Conservation (phyloP, 169 alveolate genomes). For the Eimeria necatrix region DNA sequence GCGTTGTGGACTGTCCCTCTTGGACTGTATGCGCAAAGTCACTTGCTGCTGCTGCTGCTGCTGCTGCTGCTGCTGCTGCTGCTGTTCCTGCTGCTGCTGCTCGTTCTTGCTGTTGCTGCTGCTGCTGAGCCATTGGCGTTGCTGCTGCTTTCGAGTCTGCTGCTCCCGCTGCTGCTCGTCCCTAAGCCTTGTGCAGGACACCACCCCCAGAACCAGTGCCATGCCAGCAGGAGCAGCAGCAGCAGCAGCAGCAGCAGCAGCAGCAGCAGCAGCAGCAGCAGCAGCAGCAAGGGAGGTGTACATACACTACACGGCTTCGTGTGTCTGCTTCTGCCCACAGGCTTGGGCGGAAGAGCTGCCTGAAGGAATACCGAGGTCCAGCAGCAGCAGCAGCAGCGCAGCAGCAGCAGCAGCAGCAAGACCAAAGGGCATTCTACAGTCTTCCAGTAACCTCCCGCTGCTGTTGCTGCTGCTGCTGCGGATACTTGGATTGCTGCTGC, state of each 20-base stretch:
- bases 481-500: too few relatives aligned
- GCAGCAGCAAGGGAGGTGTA: background rate
- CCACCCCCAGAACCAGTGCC: background rate
- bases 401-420: too few relatives aligned
- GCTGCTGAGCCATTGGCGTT: background rate
- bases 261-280: conserved; percentile 24
- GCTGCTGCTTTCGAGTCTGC: conserved; percentile 22
- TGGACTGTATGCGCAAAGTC: conserved; percentile 24
- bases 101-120: conserved; percentile 24
- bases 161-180: background rate
- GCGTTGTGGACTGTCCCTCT: background rate
- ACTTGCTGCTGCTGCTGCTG: background rate
- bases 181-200: background rate
- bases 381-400: too few relatives aligned
- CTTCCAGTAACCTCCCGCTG: too few relatives aligned
- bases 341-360: background rate
- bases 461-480: too few relatives aligned
- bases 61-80: too few relatives aligned
- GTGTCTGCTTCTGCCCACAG: background rate
- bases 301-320: background rate
- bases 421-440: too few relatives aligned
- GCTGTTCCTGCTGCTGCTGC: conserved; percentile 17
- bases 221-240: background rate
- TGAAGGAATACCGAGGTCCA: background rate
- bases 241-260: conserved; percentile 26